A percentile compares a stretch with the other conserved stretches of the same genome.
Evolutionary conservation across 176 grass and related monocot species (phyloP).

Genomic region (Calamus simplicifolius): DNA sequence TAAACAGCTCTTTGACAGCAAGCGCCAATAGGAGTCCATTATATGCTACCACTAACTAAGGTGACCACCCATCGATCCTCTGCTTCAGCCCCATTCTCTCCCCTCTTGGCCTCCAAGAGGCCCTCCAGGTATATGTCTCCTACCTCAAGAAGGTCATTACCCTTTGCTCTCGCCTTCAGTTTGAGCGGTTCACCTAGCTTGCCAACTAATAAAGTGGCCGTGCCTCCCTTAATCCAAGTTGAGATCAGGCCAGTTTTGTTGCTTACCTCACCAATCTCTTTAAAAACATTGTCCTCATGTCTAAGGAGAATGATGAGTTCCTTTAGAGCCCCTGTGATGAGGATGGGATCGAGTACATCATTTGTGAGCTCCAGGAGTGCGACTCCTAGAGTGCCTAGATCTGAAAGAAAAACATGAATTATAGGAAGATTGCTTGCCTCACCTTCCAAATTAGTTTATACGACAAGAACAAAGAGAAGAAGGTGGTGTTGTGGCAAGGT

Average conservation of each 20-base stretch:
- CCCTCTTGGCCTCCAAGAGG: conserved; percentile 55
- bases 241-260: conserved; percentile 45
- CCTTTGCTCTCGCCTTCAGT: conserved; percentile 59
- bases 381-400: conserved; percentile 97
- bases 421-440: conserved; percentile 46
- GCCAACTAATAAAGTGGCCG: conserved; percentile 7
- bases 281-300: conserved; percentile 81
- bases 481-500: no score
- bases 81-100: conserved; percentile 69
- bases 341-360: conserved; percentile 69
- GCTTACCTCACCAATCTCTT: conserved; percentile 77
- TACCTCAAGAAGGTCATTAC: conserved; percentile 88
- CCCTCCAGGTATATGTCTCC: conserved; percentile 70
- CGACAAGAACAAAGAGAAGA: conserved; percentile 31
- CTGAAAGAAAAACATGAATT: conserved; percentile 58
- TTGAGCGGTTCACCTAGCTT: conserved; percentile 59
- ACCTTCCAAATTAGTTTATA: conserved; percentile 77
- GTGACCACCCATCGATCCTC: conserved; percentile 65
- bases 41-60: conserved; percentile 49
- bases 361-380: conserved; percentile 90
- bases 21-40: conserved; percentile 59
- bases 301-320: conserved; percentile 72
- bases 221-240: conserved; percentile 17
- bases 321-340: conserved; percentile 64
- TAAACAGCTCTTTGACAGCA: conserved; percentile 65